These are phyloP conservation scores for Russula emetica DNA, from an alignment of 768 basidiomycete genomes.

Conservation along the genomic window DNA sequence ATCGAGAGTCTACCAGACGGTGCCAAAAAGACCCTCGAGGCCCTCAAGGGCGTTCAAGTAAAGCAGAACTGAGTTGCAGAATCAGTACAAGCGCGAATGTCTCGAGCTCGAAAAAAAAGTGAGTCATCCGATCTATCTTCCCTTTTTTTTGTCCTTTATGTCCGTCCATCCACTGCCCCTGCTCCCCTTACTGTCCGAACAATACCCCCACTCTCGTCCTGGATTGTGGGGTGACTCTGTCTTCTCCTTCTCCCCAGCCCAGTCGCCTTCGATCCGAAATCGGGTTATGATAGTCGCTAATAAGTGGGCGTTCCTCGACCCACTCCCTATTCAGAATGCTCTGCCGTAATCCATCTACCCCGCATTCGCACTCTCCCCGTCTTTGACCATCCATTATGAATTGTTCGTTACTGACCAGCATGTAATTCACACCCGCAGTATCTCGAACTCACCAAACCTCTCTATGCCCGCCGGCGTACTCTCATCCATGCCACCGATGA, in stretches of 20 bases:
- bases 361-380: not conserved
- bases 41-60: constrained; percentile 88
- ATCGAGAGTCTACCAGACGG: constrained; percentile 81
- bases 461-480: constrained; percentile 80
- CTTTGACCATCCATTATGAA: not conserved
- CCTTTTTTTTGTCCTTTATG: too few species aligned
- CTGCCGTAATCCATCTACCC: constrained; percentile 16
- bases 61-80: constrained; percentile 88
- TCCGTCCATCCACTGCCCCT: not conserved
- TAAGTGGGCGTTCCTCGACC: not conserved
- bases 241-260: not conserved
- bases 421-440: constrained; percentile 44
- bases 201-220: not conserved
- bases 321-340: not conserved
- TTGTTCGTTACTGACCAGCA: constrained; percentile 5
- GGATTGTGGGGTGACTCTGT: not conserved
- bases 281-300: constrained; percentile 7
- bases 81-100: constrained; percentile 92
- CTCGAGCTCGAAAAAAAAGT: constrained; percentile 96
- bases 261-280: constrained; percentile 20
- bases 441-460: constrained; percentile 68
- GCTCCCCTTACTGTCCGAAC: not conserved
- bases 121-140: constrained; percentile 29
- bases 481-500: constrained; percentile 76
- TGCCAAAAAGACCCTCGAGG: constrained; percentile 82